These are phyloP conservation scores for Vigna radiata DNA, from an alignment of 306 rosid species.

Conservation along the genomic window DNA sequence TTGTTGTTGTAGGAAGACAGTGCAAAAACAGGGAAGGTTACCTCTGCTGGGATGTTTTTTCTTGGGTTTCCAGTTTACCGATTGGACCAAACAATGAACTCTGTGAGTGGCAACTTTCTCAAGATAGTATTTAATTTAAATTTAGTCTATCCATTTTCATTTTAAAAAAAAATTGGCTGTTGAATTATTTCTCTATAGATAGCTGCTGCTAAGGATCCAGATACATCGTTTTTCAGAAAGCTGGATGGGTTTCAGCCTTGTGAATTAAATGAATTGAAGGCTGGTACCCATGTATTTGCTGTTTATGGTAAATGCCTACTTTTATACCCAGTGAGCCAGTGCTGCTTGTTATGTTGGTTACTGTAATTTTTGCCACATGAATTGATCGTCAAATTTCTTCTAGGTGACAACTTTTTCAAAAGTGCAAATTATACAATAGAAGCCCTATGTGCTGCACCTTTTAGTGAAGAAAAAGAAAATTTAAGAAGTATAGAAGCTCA, in stretches of 20 bases:
- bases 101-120: conserved; percentile 64
- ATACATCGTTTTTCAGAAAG: conserved; percentile 88
- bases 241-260: conserved; percentile 96
- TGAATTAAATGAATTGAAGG: conserved; percentile 89
- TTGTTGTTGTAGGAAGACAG: conserved; percentile 83
- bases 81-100: conserved; percentile 77
- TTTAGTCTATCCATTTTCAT: not conserved
- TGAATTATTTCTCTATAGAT: conserved; percentile 55
- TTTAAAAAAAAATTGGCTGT: conserved; percentile 37
- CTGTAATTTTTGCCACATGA: conserved; percentile 11
- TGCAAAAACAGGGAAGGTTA: conserved; percentile 81
- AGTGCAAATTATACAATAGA: conserved; percentile 95
- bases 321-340: conserved; percentile 2
- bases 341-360: conserved; percentile 38
- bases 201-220: conserved; percentile 96
- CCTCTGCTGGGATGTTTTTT: conserved; percentile 98
- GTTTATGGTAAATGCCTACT: conserved; percentile 74
- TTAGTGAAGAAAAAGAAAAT: conserved; percentile 75
- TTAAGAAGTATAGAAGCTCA: conserved; percentile 79
- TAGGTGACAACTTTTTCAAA: conserved; percentile 98
- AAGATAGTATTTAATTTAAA: conserved; percentile 12
- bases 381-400: conserved; percentile 44
- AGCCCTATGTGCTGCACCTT: conserved; percentile 79
- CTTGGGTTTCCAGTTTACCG: conserved; percentile 98
- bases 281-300: conserved; percentile 93